These are phyloP conservation scores for Terana coerulea DNA, from an alignment of 768 basidiomycete genomes.

Conservation along the genomic window DNA sequence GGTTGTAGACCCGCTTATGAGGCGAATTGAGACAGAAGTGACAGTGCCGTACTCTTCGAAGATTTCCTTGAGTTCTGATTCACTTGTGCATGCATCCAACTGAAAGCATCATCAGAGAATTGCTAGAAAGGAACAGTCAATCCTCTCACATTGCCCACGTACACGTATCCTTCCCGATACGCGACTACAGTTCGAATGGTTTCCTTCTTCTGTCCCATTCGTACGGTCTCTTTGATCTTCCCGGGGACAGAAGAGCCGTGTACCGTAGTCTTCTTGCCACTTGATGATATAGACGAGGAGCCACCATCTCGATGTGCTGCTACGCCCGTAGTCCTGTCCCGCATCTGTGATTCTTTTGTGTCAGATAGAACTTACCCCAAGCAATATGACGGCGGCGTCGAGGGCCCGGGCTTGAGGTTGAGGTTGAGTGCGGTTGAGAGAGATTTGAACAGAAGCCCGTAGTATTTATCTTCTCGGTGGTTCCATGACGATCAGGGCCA, in stretches of 20 bases:
- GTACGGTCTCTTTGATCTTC: constrained; percentile 10
- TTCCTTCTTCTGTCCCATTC: constrained; percentile 13
- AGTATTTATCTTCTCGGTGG: too few relatives aligned
- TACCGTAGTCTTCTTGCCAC: too few relatives aligned
- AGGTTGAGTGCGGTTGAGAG: too few relatives aligned
- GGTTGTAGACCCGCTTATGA: constrained; percentile 22
- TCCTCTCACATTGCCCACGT: constrained; percentile 59
- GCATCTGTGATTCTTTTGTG: too few relatives aligned
- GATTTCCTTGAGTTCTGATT: constrained; percentile 27
- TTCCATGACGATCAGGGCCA: too few relatives aligned
- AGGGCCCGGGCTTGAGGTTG: too few relatives aligned
- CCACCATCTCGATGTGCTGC: too few relatives aligned
- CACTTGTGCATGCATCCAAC: constrained; percentile 28
- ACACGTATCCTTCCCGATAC: constrained; percentile 31
- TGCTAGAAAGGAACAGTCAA: background rate
- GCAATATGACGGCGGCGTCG: too few relatives aligned
- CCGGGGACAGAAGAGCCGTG: background rate
- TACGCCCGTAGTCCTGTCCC: too few relatives aligned
- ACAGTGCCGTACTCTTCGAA: constrained; percentile 38
- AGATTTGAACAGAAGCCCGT: too few relatives aligned
- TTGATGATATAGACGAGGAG: too few relatives aligned
- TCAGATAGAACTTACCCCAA: too few relatives aligned
- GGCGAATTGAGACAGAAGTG: constrained; percentile 34
- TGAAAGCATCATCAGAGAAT: constrained; percentile 31
- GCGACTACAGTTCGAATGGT: background rate